Percentiles rank a stretch among this genome's conserved stretches.
Evolutionary conservation across 352 stramenopile genomes (phyloP).

Genomic region (Phytophthora pseudosyringae): DNA sequence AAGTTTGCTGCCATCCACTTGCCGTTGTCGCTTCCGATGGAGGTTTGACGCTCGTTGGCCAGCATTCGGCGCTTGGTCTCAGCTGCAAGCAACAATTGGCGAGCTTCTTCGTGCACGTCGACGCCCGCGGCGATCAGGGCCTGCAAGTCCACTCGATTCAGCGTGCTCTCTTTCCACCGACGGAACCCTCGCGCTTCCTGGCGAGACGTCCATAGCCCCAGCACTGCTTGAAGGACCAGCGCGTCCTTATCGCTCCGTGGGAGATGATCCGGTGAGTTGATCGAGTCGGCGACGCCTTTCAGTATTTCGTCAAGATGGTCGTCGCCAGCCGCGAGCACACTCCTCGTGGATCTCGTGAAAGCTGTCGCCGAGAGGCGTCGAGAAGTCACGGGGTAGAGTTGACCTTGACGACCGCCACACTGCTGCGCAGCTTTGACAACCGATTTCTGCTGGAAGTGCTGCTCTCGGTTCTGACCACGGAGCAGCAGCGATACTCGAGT

Average conservation of each 20-base stretch:
- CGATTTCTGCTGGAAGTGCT: slow-evolving; percentile 8
- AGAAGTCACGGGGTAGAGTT: background rate
- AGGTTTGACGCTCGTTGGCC: slow-evolving; percentile 7
- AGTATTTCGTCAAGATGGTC: slow-evolving; percentile 36
- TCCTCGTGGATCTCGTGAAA: slow-evolving; percentile 31
- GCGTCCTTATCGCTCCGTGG: slow-evolving; percentile 14
- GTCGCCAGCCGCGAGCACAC: slow-evolving; percentile 27
- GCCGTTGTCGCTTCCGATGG: slow-evolving; percentile 1
- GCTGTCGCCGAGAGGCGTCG: slow-evolving; percentile 16
- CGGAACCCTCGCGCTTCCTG: slow-evolving; percentile 29
- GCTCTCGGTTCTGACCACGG: slow-evolving; percentile 25
- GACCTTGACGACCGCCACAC: background rate
- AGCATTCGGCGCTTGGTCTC: slow-evolving; percentile 33
- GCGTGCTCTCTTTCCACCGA: slow-evolving; percentile 31
- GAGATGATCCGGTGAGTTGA: slow-evolving; percentile 21
- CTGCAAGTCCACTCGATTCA: slow-evolving; percentile 23
- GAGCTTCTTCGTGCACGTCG: slow-evolving; percentile 31
- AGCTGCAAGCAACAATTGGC: slow-evolving; percentile 33
- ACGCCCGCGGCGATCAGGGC: slow-evolving; percentile 20
- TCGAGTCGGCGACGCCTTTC: slow-evolving; percentile 21
- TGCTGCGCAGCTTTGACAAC: slow-evolving; percentile 13
- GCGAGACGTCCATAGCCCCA: slow-evolving; percentile 30
- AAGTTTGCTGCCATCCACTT: slow-evolving; percentile 29
- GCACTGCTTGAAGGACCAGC: slow-evolving; percentile 27
- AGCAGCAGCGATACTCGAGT: slow-evolving; percentile 22